These are phyloP conservation scores for Debaryomycetaceae sp. DNA, from an alignment of 1,139 yeast genomes.

Conservation along the genomic window DNA sequence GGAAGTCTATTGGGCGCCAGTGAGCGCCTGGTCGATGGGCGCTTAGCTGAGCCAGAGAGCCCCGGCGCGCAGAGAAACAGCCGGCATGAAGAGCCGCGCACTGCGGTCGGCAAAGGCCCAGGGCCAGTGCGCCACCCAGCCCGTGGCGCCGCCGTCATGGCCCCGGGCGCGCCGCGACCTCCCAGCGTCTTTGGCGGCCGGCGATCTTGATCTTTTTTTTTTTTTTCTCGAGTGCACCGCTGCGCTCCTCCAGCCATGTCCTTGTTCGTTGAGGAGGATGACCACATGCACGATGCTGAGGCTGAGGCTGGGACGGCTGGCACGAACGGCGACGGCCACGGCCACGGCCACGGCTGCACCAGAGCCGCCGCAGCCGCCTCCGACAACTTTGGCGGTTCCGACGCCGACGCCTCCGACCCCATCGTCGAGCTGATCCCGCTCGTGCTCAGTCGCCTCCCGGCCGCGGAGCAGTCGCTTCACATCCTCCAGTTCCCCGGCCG, in stretches of 20 bases:
- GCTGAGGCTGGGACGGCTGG: slow-evolving; percentile 3
- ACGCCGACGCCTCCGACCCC: slow-evolving; percentile 59
- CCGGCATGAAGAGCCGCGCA: too few relatives aligned
- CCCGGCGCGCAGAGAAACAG: too few relatives aligned
- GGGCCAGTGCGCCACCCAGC: too few relatives aligned
- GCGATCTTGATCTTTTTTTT: too few relatives aligned
- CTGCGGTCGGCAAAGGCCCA: too few relatives aligned
- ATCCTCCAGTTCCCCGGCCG: slow-evolving; percentile 71
- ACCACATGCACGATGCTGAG: slow-evolving; percentile 10
- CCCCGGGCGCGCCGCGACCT: too few relatives aligned
- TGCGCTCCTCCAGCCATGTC: slow-evolving; percentile 6
- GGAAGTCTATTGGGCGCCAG: too few relatives aligned
- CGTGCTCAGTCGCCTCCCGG: slow-evolving; percentile 25
- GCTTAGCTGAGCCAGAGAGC: too few relatives aligned
- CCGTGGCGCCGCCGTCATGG: too few relatives aligned
- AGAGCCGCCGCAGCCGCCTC: slow-evolving; percentile 3
- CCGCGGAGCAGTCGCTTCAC: slow-evolving; percentile 27
- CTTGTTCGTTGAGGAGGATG: slow-evolving; percentile 14
- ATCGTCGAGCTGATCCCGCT: slow-evolving; percentile 74
- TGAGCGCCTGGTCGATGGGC: too few relatives aligned
- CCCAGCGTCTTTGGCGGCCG: too few relatives aligned
- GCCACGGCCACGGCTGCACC: slow-evolving; percentile 8
- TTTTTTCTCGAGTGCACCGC: too few relatives aligned
- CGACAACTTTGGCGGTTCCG: slow-evolving; percentile 3
- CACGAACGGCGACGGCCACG: slow-evolving; percentile 7